phyloP scores from a whole-genome alignment of 345 rosid genomes.

The Pistacia atlantica region DNA sequence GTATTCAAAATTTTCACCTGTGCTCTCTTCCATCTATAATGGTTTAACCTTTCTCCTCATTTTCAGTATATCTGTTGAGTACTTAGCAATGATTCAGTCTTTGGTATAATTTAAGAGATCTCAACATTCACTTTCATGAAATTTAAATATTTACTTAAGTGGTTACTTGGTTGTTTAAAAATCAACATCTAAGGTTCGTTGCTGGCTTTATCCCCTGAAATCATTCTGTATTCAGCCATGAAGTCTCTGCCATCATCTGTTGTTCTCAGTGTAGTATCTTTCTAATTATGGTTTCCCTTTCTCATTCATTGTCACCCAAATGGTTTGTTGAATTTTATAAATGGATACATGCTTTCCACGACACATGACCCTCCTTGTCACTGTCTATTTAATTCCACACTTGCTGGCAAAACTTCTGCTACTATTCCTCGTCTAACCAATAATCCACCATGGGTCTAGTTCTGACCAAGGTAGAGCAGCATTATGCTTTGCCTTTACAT shows the following conservation, averaged over 20 bases:
- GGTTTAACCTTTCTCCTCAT: not conserved
- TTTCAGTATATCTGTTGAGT: not conserved
- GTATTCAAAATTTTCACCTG: not conserved
- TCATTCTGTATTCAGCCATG: slow-evolving; percentile 14
- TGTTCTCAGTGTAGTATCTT: slow-evolving; percentile 11
- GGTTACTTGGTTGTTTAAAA: not conserved
- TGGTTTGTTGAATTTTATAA: not conserved
- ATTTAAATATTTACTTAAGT: not conserved
- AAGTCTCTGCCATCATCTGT: slow-evolving; percentile 16
- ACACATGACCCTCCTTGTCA: not conserved
- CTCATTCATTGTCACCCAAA: slow-evolving; percentile 10
- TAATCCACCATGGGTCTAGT: not conserved
- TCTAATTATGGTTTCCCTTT: slow-evolving; percentile 8
- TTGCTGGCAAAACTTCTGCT: slow-evolving; percentile 3
- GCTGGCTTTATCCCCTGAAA: slow-evolving; percentile 7
- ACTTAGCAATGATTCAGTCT: not conserved
- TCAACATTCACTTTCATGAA: not conserved
- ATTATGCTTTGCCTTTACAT: not conserved
- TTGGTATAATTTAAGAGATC: not conserved
- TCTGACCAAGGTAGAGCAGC: not conserved
- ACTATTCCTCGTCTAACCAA: not conserved
- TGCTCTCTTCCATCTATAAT: not conserved
- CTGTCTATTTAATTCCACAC: slow-evolving; percentile 6
- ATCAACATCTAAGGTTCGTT: not conserved
- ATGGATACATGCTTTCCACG: slow-evolving; percentile 1